These are phyloP conservation scores for Trichosporon sp. DNA, from an alignment of 1,284 basidiomycete genomes.

Conservation along the genomic window DNA sequence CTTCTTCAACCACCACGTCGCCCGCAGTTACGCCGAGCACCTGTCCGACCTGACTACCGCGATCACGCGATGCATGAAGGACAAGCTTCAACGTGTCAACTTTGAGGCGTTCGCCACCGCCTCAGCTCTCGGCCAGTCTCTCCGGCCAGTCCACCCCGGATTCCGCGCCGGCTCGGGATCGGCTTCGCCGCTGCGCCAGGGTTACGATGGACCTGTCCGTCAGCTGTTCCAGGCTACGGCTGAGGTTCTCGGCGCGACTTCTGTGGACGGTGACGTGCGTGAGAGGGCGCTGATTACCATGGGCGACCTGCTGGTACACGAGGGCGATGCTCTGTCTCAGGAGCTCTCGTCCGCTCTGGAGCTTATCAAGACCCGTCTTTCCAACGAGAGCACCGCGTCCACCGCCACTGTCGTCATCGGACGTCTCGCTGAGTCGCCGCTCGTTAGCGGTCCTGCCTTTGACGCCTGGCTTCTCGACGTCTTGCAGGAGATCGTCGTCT, in stretches of 20 bases:
- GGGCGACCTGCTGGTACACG: conserved; percentile 82
- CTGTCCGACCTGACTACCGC: conserved; percentile 70
- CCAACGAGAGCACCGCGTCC: conserved; percentile 61
- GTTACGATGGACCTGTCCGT: conserved; percentile 62
- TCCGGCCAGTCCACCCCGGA: conserved; percentile 45
- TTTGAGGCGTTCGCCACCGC: conserved; percentile 73
- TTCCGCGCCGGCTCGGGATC: conserved; percentile 33
- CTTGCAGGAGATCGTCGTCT: conserved; percentile 72
- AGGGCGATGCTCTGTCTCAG: conserved; percentile 66
- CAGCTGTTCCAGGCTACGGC: conserved; percentile 74
- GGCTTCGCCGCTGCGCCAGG: conserved; percentile 43
- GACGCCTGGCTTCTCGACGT: conserved; percentile 79
- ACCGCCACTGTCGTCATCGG: conserved; percentile 59
- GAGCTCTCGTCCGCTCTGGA: conserved; percentile 58
- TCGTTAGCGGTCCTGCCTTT: conserved; percentile 54
- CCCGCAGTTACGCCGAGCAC: conserved; percentile 65
- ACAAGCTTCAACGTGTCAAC: conserved; percentile 59
- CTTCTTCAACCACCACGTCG: conserved; percentile 79
- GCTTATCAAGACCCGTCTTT: conserved; percentile 75
- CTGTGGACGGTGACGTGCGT: conserved; percentile 89
- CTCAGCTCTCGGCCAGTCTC: conserved; percentile 58
- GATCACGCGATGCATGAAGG: conserved; percentile 69
- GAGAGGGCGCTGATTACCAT: conserved; percentile 78
- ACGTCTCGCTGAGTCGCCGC: conserved; percentile 57
- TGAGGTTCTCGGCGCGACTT: conserved; percentile 70